Conservation (phyloP, 495 filamentous ascomycete species). For the Pyronema omphalodes region DNA sequence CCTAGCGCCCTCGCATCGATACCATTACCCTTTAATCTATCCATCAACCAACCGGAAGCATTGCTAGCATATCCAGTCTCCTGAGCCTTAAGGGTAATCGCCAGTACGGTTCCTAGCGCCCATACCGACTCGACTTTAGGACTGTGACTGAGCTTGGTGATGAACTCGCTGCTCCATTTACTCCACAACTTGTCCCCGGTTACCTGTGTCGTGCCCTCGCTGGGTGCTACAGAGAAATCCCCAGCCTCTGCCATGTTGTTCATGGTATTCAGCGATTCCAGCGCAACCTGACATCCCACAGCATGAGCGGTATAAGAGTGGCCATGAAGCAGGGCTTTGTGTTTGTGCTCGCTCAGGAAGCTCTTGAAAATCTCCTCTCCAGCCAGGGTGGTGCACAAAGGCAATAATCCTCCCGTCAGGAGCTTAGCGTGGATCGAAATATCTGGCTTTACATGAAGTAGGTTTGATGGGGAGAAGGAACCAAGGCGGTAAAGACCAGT, state of each 20-base stretch:
- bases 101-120: slow-evolving; percentile 52
- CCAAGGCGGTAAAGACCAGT: slow-evolving; percentile 65
- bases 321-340: slow-evolving; percentile 55
- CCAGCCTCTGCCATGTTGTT: slow-evolving; percentile 34
- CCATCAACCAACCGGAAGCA: slow-evolving; percentile 42
- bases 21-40: slow-evolving; percentile 32
- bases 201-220: slow-evolving; percentile 2
- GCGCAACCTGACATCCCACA: slow-evolving; percentile 53
- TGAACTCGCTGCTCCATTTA: slow-evolving; percentile 41
- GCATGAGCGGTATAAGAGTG: slow-evolving; percentile 71
- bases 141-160: slow-evolving; percentile 36
- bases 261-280: slow-evolving; percentile 38
- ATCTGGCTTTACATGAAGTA: slow-evolving; percentile 46
- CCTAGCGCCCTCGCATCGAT: slow-evolving; percentile 58
- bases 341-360: slow-evolving; percentile 47
- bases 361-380: slow-evolving; percentile 53
- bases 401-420: slow-evolving; percentile 58
- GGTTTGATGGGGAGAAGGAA: slow-evolving; percentile 41
- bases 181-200: slow-evolving; percentile 36
- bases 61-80: slow-evolving; percentile 43
- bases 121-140: slow-evolving; percentile 42
- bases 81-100: slow-evolving; percentile 37
- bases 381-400: slow-evolving; percentile 50
- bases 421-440: slow-evolving; percentile 63
- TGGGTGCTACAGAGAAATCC: slow-evolving; percentile 27